Evolutionary conservation across 2,329 filamentous ascomycete species (phyloP), one percentile per base, ranked within the genome.

Genomic region (Arthroderma uncinatum): DNA sequence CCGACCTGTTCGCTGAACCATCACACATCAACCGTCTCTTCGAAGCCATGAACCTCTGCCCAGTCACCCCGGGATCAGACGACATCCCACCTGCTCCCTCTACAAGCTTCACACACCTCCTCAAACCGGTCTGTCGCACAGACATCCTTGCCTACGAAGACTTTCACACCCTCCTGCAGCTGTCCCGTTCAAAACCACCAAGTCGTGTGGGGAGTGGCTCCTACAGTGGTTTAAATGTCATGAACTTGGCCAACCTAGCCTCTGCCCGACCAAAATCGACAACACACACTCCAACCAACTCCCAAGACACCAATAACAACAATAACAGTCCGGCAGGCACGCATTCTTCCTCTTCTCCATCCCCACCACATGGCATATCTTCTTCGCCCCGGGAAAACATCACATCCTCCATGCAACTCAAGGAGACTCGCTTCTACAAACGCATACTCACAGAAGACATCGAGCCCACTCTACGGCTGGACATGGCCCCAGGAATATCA

Each of bases 371-470:
- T 63, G 70, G 69, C 23, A 70, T 67, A 54, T 56, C 66, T 16
- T 68, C 69, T 14, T 74, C 76, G 4, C 72, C 71, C n/a, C 64
- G 59, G 19, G 54, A 77, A 25, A 72, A 72, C 2, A 69, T 71
- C 4, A 71, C 73, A 10, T 75, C 72, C 36, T 69, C 70, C 57
- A 64, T 68, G 2, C 83, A 84, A 3, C 74, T 98, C 40, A 95
- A 93, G 67, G 93, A 97, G 57, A 89, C 87, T 28, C 89, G 87
- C 62, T 98, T 97, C 68, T 98, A 92, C 75, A 97, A 97, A 74
- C 84, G 93, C 50, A 85, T 84, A 4, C 73, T 97, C 25, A 79
- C 82, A 19, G 93, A 98, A 70, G 93, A 98, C 67, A 89, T 98
- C 57, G 93, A 98, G 68, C 93, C 93, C 0, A 95, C 93, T 0